These are phyloP conservation scores for Candida tammaniensis DNA, from an alignment of 805 yeast genomes.

Conservation along the genomic window DNA sequence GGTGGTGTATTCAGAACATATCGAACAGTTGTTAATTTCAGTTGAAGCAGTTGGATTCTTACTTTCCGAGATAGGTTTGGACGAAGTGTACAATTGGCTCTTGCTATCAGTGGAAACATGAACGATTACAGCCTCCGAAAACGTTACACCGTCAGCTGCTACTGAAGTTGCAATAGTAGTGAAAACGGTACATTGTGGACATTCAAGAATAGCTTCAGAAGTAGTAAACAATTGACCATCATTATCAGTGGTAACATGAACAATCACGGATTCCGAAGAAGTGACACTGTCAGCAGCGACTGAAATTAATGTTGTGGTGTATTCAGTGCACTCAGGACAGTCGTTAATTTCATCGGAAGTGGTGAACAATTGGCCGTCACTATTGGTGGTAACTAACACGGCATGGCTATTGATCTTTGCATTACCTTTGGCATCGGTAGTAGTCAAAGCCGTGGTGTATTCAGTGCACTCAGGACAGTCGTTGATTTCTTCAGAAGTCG, in stretches of 20 bases:
- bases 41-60: neutral
- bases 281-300: constrained; percentile 11
- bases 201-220: constrained; percentile 9
- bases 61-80: constrained; percentile 5
- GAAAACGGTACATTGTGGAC: constrained; percentile 10
- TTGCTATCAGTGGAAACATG: constrained; percentile 13
- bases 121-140: constrained; percentile 14
- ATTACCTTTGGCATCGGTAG: constrained; percentile 8
- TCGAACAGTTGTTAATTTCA: constrained; percentile 6
- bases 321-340: constrained; percentile 11
- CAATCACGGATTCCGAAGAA: constrained; percentile 13
- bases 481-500: constrained; percentile 11
- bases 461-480: constrained; percentile 8
- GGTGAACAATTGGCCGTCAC: constrained; percentile 13
- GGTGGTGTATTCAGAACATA: constrained; percentile 6
- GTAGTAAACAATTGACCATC: constrained; percentile 13
- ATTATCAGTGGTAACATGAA: constrained; percentile 14
- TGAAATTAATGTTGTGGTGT: constrained; percentile 15
- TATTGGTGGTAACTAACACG: constrained; percentile 18
- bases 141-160: constrained; percentile 12
- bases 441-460: constrained; percentile 11
- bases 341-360: constrained; percentile 8
- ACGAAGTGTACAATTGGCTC: constrained; percentile 12
- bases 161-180: constrained; percentile 15
- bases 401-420: constrained; percentile 11